phyloP scores from a whole-genome alignment of 306 rosid species.

The Rosa persica region DNA sequence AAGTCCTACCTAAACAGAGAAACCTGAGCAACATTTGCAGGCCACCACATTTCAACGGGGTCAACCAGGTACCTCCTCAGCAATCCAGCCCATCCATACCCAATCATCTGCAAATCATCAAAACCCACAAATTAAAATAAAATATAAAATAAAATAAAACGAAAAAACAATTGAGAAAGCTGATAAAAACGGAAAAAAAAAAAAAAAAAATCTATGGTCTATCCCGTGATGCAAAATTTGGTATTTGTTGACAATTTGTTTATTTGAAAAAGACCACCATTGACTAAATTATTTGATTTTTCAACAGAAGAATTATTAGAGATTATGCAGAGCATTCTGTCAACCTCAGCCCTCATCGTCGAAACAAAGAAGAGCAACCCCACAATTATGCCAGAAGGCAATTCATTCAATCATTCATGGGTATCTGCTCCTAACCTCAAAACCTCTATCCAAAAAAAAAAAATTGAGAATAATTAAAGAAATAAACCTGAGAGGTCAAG shows the following conservation, averaged over 20 bases:
- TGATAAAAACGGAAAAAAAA: neutral
- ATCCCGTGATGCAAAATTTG: neutral
- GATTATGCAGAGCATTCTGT: neutral
- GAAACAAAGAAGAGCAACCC: neutral
- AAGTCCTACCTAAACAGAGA: conserved; percentile 81
- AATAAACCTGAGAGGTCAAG: conserved; percentile 67
- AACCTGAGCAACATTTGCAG: conserved; percentile 95
- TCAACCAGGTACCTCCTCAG: conserved; percentile 90
- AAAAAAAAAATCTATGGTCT: neutral
- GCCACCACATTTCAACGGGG: conserved; percentile 99
- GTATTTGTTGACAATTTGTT: neutral
- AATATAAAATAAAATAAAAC: neutral
- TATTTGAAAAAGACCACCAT: neutral
- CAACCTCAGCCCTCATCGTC: neutral
- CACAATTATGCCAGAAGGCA: neutral
- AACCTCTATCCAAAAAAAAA: neutral
- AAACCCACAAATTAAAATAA: neutral
- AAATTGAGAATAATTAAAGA: neutral
- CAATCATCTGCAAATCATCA: conserved; percentile 60
- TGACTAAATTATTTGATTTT: too few relatives aligned
- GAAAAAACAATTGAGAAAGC: neutral
- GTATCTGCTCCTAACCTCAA: neutral
- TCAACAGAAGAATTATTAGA: neutral
- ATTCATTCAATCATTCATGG: neutral
- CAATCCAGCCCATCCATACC: conserved; percentile 99